These are phyloP conservation scores for Chlamydomonas reinhardtii DNA, from an alignment of 163 green algal genomes.

Conservation along the genomic window DNA sequence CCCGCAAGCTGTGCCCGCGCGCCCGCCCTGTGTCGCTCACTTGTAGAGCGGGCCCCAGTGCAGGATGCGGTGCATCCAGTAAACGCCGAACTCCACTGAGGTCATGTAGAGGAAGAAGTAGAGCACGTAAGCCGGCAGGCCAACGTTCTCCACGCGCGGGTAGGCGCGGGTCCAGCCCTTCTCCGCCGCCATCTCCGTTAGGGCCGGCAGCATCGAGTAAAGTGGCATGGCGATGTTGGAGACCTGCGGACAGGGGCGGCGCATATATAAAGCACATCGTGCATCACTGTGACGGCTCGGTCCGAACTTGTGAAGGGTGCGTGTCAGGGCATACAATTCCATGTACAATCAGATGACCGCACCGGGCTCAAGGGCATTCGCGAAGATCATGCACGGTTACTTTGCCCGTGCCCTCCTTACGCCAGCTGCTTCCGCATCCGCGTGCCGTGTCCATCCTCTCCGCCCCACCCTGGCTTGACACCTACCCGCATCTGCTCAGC, in stretches of 20 bases:
- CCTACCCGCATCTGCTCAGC: slow-evolving; percentile 80
- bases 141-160: slow-evolving; percentile 79
- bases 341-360: too few relatives aligned
- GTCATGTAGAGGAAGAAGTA: slow-evolving; percentile 93
- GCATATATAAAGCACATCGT: too few relatives aligned
- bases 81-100: slow-evolving; percentile 95
- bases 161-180: slow-evolving; percentile 90
- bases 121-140: slow-evolving; percentile 74
- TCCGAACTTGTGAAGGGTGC: too few relatives aligned
- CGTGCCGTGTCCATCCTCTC: not conserved
- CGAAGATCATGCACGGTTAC: too few relatives aligned
- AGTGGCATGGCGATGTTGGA: slow-evolving; percentile 85
- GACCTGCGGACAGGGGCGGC: slow-evolving; percentile 69
- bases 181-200: slow-evolving; percentile 86
- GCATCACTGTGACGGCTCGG: too few relatives aligned
- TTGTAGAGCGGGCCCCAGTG: slow-evolving; percentile 67
- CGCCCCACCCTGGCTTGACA: not conserved
- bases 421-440: too few relatives aligned
- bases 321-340: too few relatives aligned
- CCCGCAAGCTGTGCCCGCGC: too few relatives aligned
- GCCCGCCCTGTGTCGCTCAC: too few relatives aligned
- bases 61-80: slow-evolving; percentile 94
- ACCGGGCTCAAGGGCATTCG: too few relatives aligned
- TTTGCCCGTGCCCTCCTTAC: too few relatives aligned
- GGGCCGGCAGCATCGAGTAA: slow-evolving; percentile 87